Conservation (phyloP, 2,329 filamentous ascomycete species). For the Paracoccidioides brasiliensis region DNA sequence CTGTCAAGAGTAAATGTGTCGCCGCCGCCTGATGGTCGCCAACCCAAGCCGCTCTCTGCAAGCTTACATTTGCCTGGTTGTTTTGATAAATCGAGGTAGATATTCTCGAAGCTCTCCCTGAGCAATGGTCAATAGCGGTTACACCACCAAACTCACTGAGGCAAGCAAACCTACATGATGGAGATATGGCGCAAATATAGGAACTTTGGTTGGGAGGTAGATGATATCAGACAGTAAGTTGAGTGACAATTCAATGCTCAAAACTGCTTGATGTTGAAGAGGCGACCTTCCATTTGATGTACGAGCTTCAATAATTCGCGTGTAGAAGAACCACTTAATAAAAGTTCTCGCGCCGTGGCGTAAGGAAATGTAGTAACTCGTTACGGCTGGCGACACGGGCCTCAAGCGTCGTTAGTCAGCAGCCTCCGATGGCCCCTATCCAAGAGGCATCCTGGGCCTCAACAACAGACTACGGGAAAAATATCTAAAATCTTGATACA, state of each 20-base stretch:
- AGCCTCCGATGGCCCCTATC: too few relatives aligned
- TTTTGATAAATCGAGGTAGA: conserved; percentile 90
- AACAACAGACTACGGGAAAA: too few relatives aligned
- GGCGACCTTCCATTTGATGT: neutral
- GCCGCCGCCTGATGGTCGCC: conserved; percentile 78
- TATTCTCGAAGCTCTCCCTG: conserved; percentile 91
- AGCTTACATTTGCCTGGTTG: conserved; percentile 87
- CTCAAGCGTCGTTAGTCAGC: neutral
- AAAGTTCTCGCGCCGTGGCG: neutral
- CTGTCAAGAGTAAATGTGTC: conserved; percentile 90
- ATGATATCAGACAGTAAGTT: neutral
- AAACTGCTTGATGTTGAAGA: neutral
- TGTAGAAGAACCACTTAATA: neutral
- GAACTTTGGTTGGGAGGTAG: neutral
- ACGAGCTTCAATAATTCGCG: conserved; percentile 1
- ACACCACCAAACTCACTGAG: neutral
- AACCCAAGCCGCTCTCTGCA: conserved; percentile 85
- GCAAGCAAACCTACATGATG: conserved; percentile 7
- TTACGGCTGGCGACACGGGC: neutral
- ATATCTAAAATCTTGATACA: too few relatives aligned
- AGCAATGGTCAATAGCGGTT: conserved; percentile 1
- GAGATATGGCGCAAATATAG: neutral
- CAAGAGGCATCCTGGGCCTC: neutral
- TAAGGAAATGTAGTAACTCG: too few relatives aligned
- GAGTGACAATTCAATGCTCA: neutral